Percentiles rank a stretch among this genome's conserved stretches.
These are phyloP conservation scores for Xylaria sp. DNA, from an alignment of 2,329 filamentous ascomycete genomes.

Conservation along the genomic window DNA sequence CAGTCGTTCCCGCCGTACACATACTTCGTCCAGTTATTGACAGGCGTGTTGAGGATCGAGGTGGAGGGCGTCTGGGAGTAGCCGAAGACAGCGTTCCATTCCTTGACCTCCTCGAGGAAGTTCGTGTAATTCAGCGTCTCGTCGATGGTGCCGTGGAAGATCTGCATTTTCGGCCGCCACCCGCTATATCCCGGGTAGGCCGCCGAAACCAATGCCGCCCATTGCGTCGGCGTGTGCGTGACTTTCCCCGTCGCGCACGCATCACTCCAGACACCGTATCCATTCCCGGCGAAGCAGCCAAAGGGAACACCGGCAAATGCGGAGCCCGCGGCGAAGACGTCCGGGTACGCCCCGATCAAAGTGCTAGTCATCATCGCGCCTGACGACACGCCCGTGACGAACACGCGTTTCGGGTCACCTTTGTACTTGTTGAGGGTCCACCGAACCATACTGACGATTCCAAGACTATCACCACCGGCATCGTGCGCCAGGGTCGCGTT, in stretches of 20 bases:
- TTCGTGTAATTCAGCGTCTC: slow-evolving; percentile 62
- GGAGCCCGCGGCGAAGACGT: slow-evolving; percentile 58
- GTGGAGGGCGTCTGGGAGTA: slow-evolving; percentile 46
- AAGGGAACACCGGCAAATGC: slow-evolving; percentile 59
- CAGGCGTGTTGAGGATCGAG: slow-evolving; percentile 48
- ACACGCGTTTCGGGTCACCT: slow-evolving; percentile 48
- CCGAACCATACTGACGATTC: slow-evolving; percentile 53
- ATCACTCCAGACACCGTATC: slow-evolving; percentile 60
- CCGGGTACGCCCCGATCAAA: slow-evolving; percentile 59
- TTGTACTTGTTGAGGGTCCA: slow-evolving; percentile 50
- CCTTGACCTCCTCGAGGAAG: slow-evolving; percentile 64
- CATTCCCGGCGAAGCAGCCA: slow-evolving; percentile 60
- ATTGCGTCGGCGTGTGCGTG: slow-evolving; percentile 38
- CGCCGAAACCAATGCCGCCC: slow-evolving; percentile 47
- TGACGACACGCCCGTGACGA: slow-evolving; percentile 48
- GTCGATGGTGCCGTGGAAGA: slow-evolving; percentile 66
- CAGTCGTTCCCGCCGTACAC: slow-evolving; percentile 51
- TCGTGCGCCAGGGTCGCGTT: slow-evolving; percentile 48
- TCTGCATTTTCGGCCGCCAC: slow-evolving; percentile 64
- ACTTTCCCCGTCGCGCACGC: slow-evolving; percentile 62
- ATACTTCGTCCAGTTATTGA: slow-evolving; percentile 52
- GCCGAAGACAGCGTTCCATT: slow-evolving; percentile 59
- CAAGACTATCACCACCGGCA: slow-evolving; percentile 53
- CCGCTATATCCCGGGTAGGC: slow-evolving; percentile 63
- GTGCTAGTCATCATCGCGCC: slow-evolving; percentile 52